Percentiles rank a stretch among this genome's conserved stretches.
These are phyloP conservation scores for Sporisorium reilianum DNA, from an alignment of 1,284 basidiomycete genomes.

Conservation along the genomic window DNA sequence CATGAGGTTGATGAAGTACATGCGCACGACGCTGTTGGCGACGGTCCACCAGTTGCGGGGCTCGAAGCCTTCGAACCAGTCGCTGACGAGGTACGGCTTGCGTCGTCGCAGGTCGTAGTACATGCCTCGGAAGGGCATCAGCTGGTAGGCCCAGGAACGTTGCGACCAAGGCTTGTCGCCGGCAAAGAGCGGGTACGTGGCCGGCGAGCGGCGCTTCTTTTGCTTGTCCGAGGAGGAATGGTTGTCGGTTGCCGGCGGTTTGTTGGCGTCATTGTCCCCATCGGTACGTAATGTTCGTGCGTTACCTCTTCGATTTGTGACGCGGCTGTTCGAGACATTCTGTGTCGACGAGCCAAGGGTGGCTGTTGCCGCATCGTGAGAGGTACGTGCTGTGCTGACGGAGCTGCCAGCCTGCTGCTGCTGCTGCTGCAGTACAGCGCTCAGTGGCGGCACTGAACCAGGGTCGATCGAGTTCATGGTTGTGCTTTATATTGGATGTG, in stretches of 20 bases:
- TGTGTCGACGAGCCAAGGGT: conserved; percentile 29
- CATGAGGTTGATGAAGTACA: conserved; percentile 74
- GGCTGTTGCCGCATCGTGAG: conserved; percentile 24
- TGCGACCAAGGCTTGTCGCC: conserved; percentile 65
- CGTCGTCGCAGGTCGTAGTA: conserved; percentile 80
- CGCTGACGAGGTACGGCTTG: conserved; percentile 76
- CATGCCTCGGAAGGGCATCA: conserved; percentile 78
- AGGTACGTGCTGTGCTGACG: conserved; percentile 21
- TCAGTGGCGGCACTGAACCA: conserved; percentile 33
- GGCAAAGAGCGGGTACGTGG: conserved; percentile 37
- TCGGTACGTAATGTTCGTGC: conserved; percentile 7
- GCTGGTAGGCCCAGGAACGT: conserved; percentile 62
- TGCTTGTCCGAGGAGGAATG: neutral
- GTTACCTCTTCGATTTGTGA: conserved; percentile 18
- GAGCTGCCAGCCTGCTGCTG: conserved; percentile 11
- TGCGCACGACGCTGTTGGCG: conserved; percentile 53
- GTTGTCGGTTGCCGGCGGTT: neutral
- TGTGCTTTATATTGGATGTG: neutral
- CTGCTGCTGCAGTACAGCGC: conserved; percentile 18
- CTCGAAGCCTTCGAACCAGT: conserved; percentile 60
- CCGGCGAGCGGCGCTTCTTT: conserved; percentile 9
- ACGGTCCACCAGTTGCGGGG: conserved; percentile 58
- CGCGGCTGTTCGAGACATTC: conserved; percentile 16
- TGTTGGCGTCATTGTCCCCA: neutral
- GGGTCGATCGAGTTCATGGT: conserved; percentile 46